Evolutionary conservation across 78 protist species (phyloP).

Genomic region (Dictyostelium citrinum): DNA sequence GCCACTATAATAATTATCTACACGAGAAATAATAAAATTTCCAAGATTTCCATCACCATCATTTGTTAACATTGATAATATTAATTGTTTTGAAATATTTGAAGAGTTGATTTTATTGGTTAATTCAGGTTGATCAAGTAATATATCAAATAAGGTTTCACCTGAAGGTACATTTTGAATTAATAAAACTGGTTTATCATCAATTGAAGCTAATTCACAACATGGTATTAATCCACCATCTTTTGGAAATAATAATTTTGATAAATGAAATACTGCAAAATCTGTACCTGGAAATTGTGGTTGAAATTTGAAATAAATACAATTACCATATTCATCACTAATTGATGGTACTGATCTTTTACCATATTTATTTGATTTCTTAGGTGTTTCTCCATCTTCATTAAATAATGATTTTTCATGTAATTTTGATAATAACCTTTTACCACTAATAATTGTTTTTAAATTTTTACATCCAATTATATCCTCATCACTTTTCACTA

Average conservation of each 20-base stretch:
- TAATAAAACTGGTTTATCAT: not conserved
- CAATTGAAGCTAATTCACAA: not conserved
- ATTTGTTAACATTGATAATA: not conserved
- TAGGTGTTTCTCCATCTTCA: not conserved
- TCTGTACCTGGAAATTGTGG: not conserved
- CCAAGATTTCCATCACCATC: not conserved
- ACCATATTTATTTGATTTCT: not conserved
- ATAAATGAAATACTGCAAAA: not conserved
- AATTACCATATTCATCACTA: not conserved
- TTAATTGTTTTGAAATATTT: not conserved
- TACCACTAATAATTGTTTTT: not conserved
- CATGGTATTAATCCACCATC: not conserved
- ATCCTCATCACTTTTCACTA: not conserved
- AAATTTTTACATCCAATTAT: not conserved
- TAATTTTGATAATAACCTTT: not conserved
- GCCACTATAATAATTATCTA: no score
- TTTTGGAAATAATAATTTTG: not conserved
- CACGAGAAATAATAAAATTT: not conserved
- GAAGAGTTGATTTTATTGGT: not conserved
- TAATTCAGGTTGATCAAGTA: not conserved
- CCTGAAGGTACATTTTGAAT: not conserved
- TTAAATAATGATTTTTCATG: not conserved
- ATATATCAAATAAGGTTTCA: not conserved
- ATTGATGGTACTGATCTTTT: not conserved
- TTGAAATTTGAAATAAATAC: not conserved